Evolutionary conservation across 495 filamentous ascomycete species (phyloP).

Genomic region (Sporormia fimetaria): DNA sequence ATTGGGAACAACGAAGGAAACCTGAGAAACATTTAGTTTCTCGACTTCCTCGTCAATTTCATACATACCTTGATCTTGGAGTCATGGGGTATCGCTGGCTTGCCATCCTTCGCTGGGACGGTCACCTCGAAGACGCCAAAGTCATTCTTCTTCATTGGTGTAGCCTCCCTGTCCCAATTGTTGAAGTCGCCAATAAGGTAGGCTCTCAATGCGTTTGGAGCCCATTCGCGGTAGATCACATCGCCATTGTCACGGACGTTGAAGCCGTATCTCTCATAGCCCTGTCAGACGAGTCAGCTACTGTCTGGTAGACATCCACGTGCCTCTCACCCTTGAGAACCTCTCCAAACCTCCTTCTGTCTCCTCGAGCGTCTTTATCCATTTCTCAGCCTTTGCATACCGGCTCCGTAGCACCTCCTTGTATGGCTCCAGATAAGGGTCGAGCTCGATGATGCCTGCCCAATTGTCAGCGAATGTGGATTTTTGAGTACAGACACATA

Average conservation of each 20-base stretch:
- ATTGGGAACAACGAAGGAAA: constrained; percentile 68
- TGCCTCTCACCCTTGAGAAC: constrained; percentile 61
- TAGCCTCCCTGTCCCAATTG: constrained; percentile 71
- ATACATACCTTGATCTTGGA: constrained; percentile 78
- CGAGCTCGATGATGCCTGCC: constrained; percentile 72
- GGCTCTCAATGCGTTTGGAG: constrained; percentile 72
- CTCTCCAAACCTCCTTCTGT: constrained; percentile 83
- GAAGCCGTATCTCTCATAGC: constrained; percentile 77
- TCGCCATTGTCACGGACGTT: constrained; percentile 67
- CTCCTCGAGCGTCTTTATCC: constrained; percentile 73
- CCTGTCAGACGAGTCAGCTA: constrained; percentile 38
- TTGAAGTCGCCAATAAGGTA: constrained; percentile 96
- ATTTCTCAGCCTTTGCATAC: constrained; percentile 70
- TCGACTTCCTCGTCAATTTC: constrained; percentile 1
- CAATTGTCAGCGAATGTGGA: constrained; percentile 16
- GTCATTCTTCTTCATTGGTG: constrained; percentile 71
- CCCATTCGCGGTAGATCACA: constrained; percentile 92
- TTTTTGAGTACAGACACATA: background rate
- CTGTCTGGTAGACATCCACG: background rate
- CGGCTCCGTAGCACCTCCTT: constrained; percentile 61
- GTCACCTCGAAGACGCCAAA: constrained; percentile 85
- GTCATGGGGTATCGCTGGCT: constrained; percentile 75
- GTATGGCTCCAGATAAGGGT: constrained; percentile 85
- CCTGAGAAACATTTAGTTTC: constrained; percentile 40
- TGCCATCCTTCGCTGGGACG: constrained; percentile 61